Conservation (phyloP, 371 early-diverging fungal genomes). For the Fennellomyces sp. region DNA sequence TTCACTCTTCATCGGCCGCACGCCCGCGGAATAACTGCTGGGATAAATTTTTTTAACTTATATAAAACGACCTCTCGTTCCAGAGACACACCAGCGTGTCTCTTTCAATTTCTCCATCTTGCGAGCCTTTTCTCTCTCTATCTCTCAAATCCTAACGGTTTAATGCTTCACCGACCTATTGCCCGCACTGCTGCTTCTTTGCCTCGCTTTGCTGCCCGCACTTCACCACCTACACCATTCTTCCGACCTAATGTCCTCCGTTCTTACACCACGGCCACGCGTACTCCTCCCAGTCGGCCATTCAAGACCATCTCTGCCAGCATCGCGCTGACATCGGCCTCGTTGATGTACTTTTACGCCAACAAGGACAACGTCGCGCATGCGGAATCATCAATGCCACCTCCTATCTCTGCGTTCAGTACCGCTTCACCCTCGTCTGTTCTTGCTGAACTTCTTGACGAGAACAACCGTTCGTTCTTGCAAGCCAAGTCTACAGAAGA, state of each 20-base stretch:
- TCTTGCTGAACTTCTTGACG: constrained; percentile 33
- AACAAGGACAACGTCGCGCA: neutral
- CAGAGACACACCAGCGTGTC: neutral
- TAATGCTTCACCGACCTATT: constrained; percentile 1
- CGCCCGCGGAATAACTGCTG: constrained; percentile 3
- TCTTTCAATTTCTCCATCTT: neutral
- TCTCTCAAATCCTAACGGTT: neutral
- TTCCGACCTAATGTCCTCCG: neutral
- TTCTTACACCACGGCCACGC: constrained; percentile 1
- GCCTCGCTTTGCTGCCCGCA: neutral
- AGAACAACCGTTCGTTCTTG: constrained; percentile 50
- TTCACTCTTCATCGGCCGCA: constrained; percentile 2
- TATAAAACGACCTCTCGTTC: neutral
- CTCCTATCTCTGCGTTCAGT: constrained; percentile 35
- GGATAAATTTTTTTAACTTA: neutral
- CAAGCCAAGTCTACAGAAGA: constrained; percentile 49
- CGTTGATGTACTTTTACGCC: constrained; percentile 12
- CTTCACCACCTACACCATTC: neutral
- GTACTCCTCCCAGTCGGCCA: neutral
- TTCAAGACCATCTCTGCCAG: constrained; percentile 23
- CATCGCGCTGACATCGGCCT: constrained; percentile 19
- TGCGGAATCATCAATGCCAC: constrained; percentile 8
- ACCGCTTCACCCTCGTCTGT: constrained; percentile 25
- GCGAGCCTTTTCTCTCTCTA: neutral
- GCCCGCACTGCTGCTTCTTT: neutral